These are phyloP conservation scores for Talaromyces ruber DNA, from an alignment of 495 filamentous ascomycete species.

Conservation along the genomic window DNA sequence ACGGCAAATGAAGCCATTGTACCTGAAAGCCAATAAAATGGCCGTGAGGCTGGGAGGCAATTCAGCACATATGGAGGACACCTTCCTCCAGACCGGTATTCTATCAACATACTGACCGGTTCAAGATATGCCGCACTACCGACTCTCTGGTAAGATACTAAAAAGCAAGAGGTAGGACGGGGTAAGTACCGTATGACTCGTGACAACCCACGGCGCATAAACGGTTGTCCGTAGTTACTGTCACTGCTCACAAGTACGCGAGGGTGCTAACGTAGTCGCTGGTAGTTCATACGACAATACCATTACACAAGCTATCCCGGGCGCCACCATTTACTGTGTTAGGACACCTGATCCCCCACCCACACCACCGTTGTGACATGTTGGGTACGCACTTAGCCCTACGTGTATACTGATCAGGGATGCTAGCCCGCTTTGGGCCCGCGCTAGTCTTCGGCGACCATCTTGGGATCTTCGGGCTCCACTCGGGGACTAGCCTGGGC, in stretches of 20 bases:
- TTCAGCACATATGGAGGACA: background rate
- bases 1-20: background rate
- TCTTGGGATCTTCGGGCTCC: conserved; percentile 2
- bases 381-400: conserved; percentile 2
- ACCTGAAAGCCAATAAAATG: background rate
- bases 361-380: background rate
- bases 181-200: background rate
- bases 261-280: background rate
- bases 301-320: background rate
- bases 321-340: background rate
- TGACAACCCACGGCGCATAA: background rate
- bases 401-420: background rate
- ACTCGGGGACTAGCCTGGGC: background rate
- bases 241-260: too few relatives aligned
- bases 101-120: background rate
- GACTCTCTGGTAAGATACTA: too few relatives aligned
- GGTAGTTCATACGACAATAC: background rate
- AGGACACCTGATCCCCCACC: background rate
- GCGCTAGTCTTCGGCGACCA: conserved; percentile 3
- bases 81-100: background rate
- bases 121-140: background rate
- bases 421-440: background rate
- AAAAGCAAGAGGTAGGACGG: background rate
- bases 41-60: background rate
- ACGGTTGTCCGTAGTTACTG: too few relatives aligned